Base-by-base conservation (phyloP, 2,329 filamentous ascomycete genomes). In the Pleoardoris graminearum region DNA sequence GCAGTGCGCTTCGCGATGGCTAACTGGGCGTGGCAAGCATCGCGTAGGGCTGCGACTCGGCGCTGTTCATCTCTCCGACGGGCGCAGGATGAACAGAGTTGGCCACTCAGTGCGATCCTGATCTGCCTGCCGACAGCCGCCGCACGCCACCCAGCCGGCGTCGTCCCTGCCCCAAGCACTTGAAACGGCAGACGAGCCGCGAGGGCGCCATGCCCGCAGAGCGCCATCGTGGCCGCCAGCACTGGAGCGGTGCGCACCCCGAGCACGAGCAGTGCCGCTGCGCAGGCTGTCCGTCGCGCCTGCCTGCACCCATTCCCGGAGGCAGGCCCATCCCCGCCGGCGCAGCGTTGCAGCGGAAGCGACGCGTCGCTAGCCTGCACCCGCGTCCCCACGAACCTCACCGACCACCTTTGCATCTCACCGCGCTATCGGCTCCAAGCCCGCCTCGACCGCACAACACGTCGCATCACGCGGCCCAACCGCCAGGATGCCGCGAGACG, bases 71-170 rank as follows among this genome's bases (percentile, higher is more conserved):
- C 27, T 46, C 43, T 46, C 43, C 43, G 43, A 44, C 41, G 41
- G 41, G 41, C 3, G 41, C 16, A 46, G 51, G 51, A 54, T 50
- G 51, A 54, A 50, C 47, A 54, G 37, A 54, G 36, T 54, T 54
- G 51, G 14, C 21, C 35, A n/a, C n/a, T n/a, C n/a, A 32, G 21
- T 25, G 51, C n/a, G 33, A 39, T 38, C 32, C 39, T 41, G 37
- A 45, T 49, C 38, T 49, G 47, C 51, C 47, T 47, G 33, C 47
- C 51, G 43, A 44, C 21, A 41, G 39, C 25, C 25, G 46, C 41
- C 30, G 25, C 35, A 16, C 14, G 35, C 45, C 44, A 16, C 16
- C 33, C n/a, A n/a, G 42, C 49, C 23, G 27, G 25, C 3, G 41
- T 36, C 41, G 38, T 32, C 48, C 38, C 41, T n/a, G n/a, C n/a